phyloP scores from a whole-genome alignment of 225 moss, liverwort and hornwort genomes.

The Neckera pumila region DNA sequence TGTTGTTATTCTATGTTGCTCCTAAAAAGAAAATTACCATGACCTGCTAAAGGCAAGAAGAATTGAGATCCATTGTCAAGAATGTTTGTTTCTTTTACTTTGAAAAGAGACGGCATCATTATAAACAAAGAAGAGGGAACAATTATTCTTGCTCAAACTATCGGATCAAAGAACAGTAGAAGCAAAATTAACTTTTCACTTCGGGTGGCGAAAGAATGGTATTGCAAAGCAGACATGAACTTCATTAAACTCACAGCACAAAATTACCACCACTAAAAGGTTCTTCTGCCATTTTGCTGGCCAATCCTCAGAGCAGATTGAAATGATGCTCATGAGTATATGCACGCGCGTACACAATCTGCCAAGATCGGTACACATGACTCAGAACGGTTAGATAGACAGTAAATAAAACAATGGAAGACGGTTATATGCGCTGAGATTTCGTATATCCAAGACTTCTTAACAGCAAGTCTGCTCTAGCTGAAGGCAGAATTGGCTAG shows the following conservation, averaged over 20 bases:
- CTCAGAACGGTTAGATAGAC: background rate
- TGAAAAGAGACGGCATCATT: background rate
- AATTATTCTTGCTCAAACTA: background rate
- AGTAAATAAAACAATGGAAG: background rate
- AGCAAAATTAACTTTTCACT: background rate
- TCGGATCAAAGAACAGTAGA: background rate
- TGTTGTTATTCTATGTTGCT: background rate
- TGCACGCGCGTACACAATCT: constrained; percentile 88
- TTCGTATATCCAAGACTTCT: background rate
- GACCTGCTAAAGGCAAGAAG: background rate
- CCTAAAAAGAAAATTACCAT: background rate
- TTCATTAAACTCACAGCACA: background rate
- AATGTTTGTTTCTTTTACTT: background rate
- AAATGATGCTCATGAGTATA: constrained; percentile 91
- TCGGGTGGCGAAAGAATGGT: background rate
- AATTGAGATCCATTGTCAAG: background rate
- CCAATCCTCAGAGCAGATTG: constrained; percentile 60
- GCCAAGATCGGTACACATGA: background rate
- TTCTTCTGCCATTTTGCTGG: constrained; percentile 81
- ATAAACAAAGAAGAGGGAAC: background rate
- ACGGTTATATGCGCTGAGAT: background rate
- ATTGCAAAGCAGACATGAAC: background rate
- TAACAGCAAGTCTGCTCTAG: background rate
- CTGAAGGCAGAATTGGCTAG: background rate
- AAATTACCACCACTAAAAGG: constrained; percentile 70